A percentile compares a stretch with the other conserved stretches of the same genome.
Conservation (phyloP, 306 rosid genomes). For the Cicer judaicum region DNA sequence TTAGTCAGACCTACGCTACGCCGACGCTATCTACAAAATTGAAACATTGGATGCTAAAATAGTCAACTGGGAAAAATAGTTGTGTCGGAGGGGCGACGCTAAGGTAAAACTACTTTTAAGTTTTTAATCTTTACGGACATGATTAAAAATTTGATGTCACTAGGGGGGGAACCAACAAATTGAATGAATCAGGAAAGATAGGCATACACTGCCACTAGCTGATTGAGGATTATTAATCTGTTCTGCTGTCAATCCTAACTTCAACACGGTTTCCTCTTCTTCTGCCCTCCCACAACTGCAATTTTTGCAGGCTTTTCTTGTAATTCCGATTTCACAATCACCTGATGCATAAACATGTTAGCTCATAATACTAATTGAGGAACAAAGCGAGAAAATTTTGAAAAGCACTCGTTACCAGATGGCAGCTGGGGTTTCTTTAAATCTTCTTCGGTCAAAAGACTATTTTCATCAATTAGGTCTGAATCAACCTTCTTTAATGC, state of each 20-base stretch:
- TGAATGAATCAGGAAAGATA: constrained; percentile 1
- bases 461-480: constrained; percentile 92
- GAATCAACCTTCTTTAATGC: constrained; percentile 70
- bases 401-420: constrained; percentile 51
- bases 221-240: constrained; percentile 83
- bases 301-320: constrained; percentile 94
- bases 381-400: constrained; percentile 19
- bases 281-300: constrained; percentile 94
- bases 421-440: constrained; percentile 75
- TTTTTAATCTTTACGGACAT: background rate
- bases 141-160: background rate
- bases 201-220: constrained; percentile 86
- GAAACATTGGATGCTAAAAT: too few species aligned
- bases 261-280: constrained; percentile 81
- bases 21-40: too few species aligned
- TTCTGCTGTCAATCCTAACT: constrained; percentile 72
- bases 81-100: too few species aligned
- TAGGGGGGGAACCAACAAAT: background rate
- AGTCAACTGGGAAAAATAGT: too few species aligned
- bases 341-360: constrained; percentile 51
- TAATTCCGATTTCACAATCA: constrained; percentile 86
- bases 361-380: constrained; percentile 16
- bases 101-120: background rate
- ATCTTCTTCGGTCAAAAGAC: constrained; percentile 87
- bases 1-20: too few species aligned